Percentiles rank a stretch among this genome's conserved stretches.
Conservation (phyloP, 768 basidiomycete genomes). For the Pleurotus ostreatus region DNA sequence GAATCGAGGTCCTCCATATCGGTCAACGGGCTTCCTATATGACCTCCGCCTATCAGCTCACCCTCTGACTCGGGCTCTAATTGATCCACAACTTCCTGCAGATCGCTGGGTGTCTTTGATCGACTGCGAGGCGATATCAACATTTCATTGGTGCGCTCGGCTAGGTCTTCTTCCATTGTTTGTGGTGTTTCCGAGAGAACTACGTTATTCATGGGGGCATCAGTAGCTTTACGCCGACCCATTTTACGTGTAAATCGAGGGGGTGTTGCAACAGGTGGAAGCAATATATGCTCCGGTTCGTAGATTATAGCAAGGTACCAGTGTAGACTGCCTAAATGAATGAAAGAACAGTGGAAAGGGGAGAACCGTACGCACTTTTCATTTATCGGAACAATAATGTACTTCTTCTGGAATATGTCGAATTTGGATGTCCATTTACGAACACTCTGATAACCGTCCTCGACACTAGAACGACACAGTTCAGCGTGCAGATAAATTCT, state of each 20-base stretch:
- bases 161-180: neutral
- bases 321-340: slow-evolving; percentile 58
- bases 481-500: neutral
- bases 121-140: neutral
- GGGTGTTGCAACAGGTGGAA: slow-evolving; percentile 28
- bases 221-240: slow-evolving; percentile 9
- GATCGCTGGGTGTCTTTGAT: slow-evolving; percentile 11
- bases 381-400: slow-evolving; percentile 93
- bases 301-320: slow-evolving; percentile 97
- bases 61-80: neutral
- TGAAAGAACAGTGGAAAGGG: neutral
- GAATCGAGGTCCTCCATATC: neutral
- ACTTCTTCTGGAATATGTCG: slow-evolving; percentile 87
- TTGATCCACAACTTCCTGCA: slow-evolving; percentile 7
- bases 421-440: slow-evolving; percentile 92
- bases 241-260: slow-evolving; percentile 14
- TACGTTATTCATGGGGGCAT: neutral
- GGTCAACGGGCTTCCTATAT: neutral
- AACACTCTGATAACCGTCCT: slow-evolving; percentile 79
- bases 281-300: slow-evolving; percentile 64
- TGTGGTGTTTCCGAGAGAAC: neutral
- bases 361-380: slow-evolving; percentile 63
- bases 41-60: slow-evolving; percentile 3
- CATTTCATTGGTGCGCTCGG: neutral
- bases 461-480: slow-evolving; percentile 27